Evolutionary conservation across 2,329 filamentous ascomycete species (phyloP).

Genomic region (Fusarium sp.): DNA sequence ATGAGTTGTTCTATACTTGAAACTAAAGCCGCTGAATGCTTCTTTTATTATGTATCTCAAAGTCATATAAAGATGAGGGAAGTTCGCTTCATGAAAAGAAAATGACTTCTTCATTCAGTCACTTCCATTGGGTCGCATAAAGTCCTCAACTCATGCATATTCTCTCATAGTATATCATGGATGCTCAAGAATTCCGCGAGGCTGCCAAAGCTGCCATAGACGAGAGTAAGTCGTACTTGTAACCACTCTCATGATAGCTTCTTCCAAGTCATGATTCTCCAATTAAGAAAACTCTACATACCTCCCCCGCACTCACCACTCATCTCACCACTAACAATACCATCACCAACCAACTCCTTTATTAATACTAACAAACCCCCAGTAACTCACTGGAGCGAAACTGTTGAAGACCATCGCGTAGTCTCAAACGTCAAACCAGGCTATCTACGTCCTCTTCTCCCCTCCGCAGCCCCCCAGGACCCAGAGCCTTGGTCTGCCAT

Average conservation of each 20-base stretch:
- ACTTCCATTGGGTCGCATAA: not conserved
- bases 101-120: not conserved
- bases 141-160: not conserved
- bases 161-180: constrained; percentile 67
- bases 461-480: constrained; percentile 71
- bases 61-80: constrained; percentile 13
- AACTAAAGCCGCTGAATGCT: not conserved
- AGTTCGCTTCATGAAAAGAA: not conserved
- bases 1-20: not conserved
- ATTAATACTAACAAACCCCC: constrained; percentile 11
- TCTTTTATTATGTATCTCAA: not conserved
- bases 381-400: constrained; percentile 90
- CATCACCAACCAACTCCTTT: not conserved
- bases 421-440: constrained; percentile 85
- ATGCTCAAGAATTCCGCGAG: constrained; percentile 80
- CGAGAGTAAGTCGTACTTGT: constrained; percentile 72
- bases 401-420: constrained; percentile 76
- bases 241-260: not conserved
- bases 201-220: constrained; percentile 85
- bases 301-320: constrained; percentile 11
- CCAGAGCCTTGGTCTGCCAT: constrained; percentile 84
- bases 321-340: not conserved
- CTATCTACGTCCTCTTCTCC: constrained; percentile 85
- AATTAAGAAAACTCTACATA: not conserved
- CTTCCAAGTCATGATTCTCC: constrained; percentile 49